Evolutionary conservation across 2,329 filamentous ascomycete species (phyloP).

Genomic region (Xylaria sp.): DNA sequence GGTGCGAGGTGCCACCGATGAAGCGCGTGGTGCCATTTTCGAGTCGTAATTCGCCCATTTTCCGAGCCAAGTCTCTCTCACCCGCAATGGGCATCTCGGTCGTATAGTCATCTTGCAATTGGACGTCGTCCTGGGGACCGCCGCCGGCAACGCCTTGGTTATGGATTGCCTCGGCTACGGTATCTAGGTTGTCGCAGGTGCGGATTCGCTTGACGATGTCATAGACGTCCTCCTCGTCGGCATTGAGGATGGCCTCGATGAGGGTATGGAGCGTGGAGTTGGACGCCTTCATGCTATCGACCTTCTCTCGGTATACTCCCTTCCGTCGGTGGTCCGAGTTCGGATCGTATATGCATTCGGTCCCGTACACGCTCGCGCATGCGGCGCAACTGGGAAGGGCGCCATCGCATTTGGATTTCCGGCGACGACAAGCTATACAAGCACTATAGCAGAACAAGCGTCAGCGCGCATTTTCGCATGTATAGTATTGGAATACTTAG

Average conservation of each 20-base stretch:
- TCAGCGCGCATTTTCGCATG: slow-evolving; percentile 15
- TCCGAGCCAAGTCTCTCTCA: slow-evolving; percentile 87
- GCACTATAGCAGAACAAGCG: slow-evolving; percentile 55
- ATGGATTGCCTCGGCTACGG: slow-evolving; percentile 64
- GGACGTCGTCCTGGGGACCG: slow-evolving; percentile 54
- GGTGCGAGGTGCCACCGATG: slow-evolving; percentile 92
- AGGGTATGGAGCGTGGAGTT: slow-evolving; percentile 92
- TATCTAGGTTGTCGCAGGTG: slow-evolving; percentile 77
- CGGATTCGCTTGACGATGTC: slow-evolving; percentile 87
- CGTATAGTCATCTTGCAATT: slow-evolving; percentile 56
- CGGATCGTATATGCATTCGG: slow-evolving; percentile 92
- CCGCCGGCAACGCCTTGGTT: slow-evolving; percentile 54
- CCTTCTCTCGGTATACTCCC: slow-evolving; percentile 95
- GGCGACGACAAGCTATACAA: slow-evolving; percentile 80
- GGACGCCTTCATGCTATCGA: slow-evolving; percentile 86
- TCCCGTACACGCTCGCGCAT: slow-evolving; percentile 93
- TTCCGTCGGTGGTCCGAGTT: slow-evolving; percentile 96
- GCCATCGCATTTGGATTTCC: slow-evolving; percentile 92
- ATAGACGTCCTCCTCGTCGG: slow-evolving; percentile 85
- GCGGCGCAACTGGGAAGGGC: slow-evolving; percentile 92
- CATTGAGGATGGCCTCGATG: slow-evolving; percentile 92
- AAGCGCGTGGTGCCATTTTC: slow-evolving; percentile 91
- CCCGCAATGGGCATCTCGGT: slow-evolving; percentile 59
- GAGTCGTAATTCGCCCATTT: slow-evolving; percentile 90
- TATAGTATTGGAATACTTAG: background rate